Evolutionary conservation across 2,329 filamentous ascomycete genomes (phyloP).

Genomic region (Colletotrichum aenigma): DNA sequence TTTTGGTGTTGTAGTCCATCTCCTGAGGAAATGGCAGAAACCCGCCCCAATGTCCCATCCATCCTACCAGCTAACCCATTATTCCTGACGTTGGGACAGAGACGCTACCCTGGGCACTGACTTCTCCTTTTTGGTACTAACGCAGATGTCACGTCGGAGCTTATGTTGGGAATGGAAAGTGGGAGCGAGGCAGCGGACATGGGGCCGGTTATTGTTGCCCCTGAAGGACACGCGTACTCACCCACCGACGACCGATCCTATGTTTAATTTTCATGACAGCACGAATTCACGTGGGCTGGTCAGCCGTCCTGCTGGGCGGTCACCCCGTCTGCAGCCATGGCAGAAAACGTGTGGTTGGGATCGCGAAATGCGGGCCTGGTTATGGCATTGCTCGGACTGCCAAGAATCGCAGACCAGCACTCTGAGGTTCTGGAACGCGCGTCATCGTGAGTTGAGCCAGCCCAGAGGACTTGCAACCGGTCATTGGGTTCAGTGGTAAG

Average conservation of each 20-base stretch:
- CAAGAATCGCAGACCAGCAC: neutral
- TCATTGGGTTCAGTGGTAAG: neutral
- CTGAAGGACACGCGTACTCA: neutral
- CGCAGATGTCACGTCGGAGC: neutral
- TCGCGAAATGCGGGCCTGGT: neutral
- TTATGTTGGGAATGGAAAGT: neutral
- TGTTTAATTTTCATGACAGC: neutral
- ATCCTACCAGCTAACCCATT: neutral
- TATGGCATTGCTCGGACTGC: neutral
- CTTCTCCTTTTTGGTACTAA: neutral
- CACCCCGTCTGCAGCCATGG: neutral
- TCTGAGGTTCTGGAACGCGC: slow-evolving; percentile 6
- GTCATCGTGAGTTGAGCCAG: neutral
- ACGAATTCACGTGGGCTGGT: neutral
- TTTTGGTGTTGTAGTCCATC: neutral
- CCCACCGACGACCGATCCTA: neutral
- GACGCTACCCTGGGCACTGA: neutral
- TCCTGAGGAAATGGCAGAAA: accelerated
- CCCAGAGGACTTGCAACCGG: neutral
- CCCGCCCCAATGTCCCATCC: neutral
- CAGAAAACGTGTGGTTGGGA: neutral
- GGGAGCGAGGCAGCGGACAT: neutral
- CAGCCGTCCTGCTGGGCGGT: neutral
- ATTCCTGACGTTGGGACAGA: neutral
- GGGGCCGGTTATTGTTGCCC: neutral